Conservation (phyloP, 2,329 filamentous ascomycete genomes). For the Aspergillus tubingensis region DNA sequence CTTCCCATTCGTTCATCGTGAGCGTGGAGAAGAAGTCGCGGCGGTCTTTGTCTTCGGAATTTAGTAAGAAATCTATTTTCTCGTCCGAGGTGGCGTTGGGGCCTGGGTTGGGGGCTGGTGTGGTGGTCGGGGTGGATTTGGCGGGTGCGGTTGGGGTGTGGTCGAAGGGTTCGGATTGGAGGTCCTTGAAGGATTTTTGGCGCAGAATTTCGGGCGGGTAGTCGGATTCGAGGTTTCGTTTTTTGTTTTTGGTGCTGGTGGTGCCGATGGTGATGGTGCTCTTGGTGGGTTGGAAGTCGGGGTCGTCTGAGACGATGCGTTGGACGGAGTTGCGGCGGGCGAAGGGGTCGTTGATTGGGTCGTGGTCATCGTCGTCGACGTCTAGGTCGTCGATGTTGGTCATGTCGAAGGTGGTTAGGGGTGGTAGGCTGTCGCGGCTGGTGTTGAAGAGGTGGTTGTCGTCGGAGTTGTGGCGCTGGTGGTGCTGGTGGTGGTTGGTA, state of each 20-base stretch:
- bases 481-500: slow-evolving; percentile 18
- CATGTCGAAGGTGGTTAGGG: slow-evolving; percentile 33
- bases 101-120: slow-evolving; percentile 22
- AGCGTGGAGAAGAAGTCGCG: slow-evolving; percentile 55
- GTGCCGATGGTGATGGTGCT: not conserved
- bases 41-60: slow-evolving; percentile 44
- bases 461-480: slow-evolving; percentile 21
- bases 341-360: slow-evolving; percentile 35
- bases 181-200: slow-evolving; percentile 50
- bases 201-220: slow-evolving; percentile 50
- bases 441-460: slow-evolving; percentile 28
- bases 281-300: slow-evolving; percentile 13
- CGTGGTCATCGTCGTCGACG: slow-evolving; percentile 34
- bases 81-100: slow-evolving; percentile 31
- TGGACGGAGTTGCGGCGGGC: slow-evolving; percentile 30
- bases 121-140: slow-evolving; percentile 22
- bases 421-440: slow-evolving; percentile 29
- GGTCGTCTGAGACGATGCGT: slow-evolving; percentile 29
- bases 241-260: slow-evolving; percentile 22
- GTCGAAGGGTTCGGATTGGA: slow-evolving; percentile 55
- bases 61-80: slow-evolving; percentile 41
- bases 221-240: slow-evolving; percentile 45
- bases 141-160: slow-evolving; percentile 37
- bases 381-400: slow-evolving; percentile 36
- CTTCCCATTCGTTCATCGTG: slow-evolving; percentile 60